Evolutionary conservation across 768 basidiomycete genomes (phyloP).

Genomic region (Paxillus ammoniavirescens): DNA sequence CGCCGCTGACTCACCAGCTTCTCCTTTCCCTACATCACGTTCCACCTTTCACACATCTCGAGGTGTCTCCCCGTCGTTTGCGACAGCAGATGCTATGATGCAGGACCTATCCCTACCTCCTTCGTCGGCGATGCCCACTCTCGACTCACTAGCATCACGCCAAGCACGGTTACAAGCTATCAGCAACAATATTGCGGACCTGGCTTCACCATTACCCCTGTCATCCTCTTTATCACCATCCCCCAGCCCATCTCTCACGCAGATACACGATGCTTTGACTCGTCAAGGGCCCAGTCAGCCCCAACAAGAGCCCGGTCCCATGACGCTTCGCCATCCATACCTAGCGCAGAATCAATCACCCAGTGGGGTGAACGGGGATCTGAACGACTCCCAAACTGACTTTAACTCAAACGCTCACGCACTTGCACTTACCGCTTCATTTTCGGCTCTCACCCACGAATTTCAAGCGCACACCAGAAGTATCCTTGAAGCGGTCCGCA

Average conservation of each 20-base stretch:
- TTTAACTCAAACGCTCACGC: background rate
- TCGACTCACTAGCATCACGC: constrained; percentile 8
- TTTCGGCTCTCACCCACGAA: constrained; percentile 7
- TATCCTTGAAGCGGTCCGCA: constrained; percentile 14
- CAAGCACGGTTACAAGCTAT: constrained; percentile 17
- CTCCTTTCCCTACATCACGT: background rate
- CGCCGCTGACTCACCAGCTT: background rate
- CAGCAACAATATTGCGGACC: constrained; percentile 7
- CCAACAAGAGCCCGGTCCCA: background rate
- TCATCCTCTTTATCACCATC: constrained; percentile 11
- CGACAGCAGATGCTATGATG: background rate
- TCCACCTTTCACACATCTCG: background rate
- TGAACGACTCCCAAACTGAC: background rate
- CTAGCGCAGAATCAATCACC: background rate
- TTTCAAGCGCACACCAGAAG: constrained; percentile 4
- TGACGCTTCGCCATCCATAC: constrained; percentile 12
- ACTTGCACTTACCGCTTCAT: background rate
- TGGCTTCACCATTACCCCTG: constrained; percentile 4
- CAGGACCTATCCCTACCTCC: background rate
- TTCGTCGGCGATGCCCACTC: background rate
- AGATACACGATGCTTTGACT: background rate
- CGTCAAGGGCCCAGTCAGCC: background rate
- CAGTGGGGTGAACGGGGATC: background rate
- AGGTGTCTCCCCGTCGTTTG: background rate
- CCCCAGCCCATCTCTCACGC: background rate